Base-by-base conservation (phyloP, 345 rosid genomes). In the Gossypium anomalum region DNA sequence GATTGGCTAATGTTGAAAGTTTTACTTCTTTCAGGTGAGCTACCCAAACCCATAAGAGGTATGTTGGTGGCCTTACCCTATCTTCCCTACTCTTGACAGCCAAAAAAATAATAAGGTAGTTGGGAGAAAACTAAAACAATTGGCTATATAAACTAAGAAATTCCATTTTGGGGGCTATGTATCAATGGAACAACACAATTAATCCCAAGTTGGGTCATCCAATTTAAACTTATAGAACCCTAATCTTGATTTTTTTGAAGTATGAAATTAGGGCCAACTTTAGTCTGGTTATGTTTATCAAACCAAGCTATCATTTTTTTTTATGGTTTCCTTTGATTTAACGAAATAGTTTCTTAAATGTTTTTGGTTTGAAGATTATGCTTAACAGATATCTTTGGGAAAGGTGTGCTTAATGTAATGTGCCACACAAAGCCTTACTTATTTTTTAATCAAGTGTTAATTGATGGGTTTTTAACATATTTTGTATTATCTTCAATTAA, bases 21-120 rank as follows among this genome's bases (percentile, higher is more conserved):
- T 13, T 14, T 49, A 13, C 34, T 9, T 67, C 5, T 34, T 78
- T 75, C 82, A 49, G 89, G 80, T 85, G 87, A 89, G 85, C 92
- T 79, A 79, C 90, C 38, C 70, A 23, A 41, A 2, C 41, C 41
- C 41, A 5, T 34, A 45, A 73, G 75, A 41, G 79, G 56, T 67
- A 75, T 80, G 77, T 84, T 81, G 84, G 82, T 78, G 76, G 85
- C 71, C 74, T 70, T 52, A 67, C 56, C 43, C 77, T 59, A 72
- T 75, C 80, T 65, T 71, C 75, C 60, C 1, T 22, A 52, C 60
- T 15, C 41, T 69, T 10, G 69, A 80, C 83, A 80, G 52, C 73
- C 74, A 15, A 75, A 80, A 29, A 4, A 4, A 29, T 4, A 0
- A 4, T 23, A 64, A 58, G 67, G 14, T 78, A 38, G 63, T 69